Evolutionary conservation across 2,329 filamentous ascomycete species (phyloP), one percentile per base, ranked within the genome.

Genomic region (Purpureocillium takamizusanense): DNA sequence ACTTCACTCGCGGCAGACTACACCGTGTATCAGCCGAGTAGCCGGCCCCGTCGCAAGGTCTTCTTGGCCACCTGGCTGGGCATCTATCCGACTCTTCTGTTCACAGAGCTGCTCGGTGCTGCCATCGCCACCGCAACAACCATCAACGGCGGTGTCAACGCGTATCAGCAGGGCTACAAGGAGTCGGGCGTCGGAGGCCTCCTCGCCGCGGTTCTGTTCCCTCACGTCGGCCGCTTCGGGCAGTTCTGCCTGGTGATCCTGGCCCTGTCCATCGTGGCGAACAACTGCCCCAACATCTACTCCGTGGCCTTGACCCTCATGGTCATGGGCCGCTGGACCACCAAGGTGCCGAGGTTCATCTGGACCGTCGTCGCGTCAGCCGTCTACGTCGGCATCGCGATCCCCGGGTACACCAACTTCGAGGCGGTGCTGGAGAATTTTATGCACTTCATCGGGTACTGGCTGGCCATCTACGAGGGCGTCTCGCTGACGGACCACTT

Each of bases 271-370:
- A 82, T 81, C 53, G 69, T 84, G 44, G 80, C 78, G 42, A 83
- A 81, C 62, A 84, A 84, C 61, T 81, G 75, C 53, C 79, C 79
- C 6, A 83, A 83, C 55, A 76, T 82, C 56, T 87, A 88, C 67
- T 84, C 78, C 14, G 74, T 79, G 35, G 72, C 74, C 6, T 67
- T 87, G 30, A 79, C 76, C 11, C 66, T 84, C 29, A 81, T 86
- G 53, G 73, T 84, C 12, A 61, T 25, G 6, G 21, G 21, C 5
- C 21, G 21, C 6, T 6, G 21, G 6, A 25, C 21, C 6, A 10
- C 21, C 21, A 5, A 10, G 6, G 21, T 25, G 21, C 10, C 5
- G 5, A 5, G 21, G 21, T 25, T 5, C 6, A 10, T 25, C 10
- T 25, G 21, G 21, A 10, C 10, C 21, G 10, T 25, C 5, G 6